Evolutionary conservation across 805 yeast genomes (phyloP).

Genomic region (Lipomyces sp.): DNA sequence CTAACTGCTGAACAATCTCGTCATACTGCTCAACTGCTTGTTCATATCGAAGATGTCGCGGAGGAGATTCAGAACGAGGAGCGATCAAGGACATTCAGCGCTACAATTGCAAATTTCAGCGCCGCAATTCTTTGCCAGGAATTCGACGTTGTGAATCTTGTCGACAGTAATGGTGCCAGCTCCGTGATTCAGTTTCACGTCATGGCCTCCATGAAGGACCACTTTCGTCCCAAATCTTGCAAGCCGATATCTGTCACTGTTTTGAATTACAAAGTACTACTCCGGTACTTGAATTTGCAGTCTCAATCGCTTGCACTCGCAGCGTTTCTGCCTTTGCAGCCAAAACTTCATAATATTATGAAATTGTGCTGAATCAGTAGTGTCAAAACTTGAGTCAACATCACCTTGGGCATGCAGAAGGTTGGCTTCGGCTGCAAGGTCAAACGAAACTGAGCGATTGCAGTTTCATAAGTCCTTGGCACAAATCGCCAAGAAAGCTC

Average conservation of each 20-base stretch:
- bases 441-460: neutral
- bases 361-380: slow-evolving; percentile 8
- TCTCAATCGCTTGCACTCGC: slow-evolving; percentile 11
- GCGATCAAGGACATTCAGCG: neutral
- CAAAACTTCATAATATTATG: slow-evolving; percentile 10
- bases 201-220: slow-evolving; percentile 33
- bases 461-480: neutral
- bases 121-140: neutral
- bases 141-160: neutral
- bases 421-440: slow-evolving; percentile 11
- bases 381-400: slow-evolving; percentile 8
- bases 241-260: slow-evolving; percentile 33
- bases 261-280: slow-evolving; percentile 23
- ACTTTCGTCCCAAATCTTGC: slow-evolving; percentile 33
- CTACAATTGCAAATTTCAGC: neutral
- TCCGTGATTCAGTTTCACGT: slow-evolving; percentile 19
- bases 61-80: neutral
- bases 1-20: neutral
- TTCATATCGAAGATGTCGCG: neutral
- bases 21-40: neutral
- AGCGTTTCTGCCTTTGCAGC: slow-evolving; percentile 20
- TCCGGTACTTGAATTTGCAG: slow-evolving; percentile 16
- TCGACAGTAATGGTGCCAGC: neutral
- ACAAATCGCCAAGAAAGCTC: neutral
- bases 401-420: slow-evolving; percentile 12